These are phyloP conservation scores for Salix koriyanagi DNA, from an alignment of 345 rosid species.

Conservation along the genomic window DNA sequence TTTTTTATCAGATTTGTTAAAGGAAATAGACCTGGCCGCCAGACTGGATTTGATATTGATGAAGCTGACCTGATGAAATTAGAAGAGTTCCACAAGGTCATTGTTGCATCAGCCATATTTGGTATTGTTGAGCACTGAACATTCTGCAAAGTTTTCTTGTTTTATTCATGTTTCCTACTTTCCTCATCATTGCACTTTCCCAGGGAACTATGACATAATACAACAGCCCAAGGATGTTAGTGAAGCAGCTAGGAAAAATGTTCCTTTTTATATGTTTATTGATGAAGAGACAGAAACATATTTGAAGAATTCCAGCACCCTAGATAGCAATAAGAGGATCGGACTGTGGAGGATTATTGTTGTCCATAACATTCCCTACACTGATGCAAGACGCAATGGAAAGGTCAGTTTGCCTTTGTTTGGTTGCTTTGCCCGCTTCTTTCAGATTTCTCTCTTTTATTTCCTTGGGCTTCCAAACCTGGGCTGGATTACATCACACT, in stretches of 20 bases:
- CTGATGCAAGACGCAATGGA: conserved; percentile 81
- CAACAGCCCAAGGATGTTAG: conserved; percentile 73
- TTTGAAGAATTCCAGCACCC: conserved; percentile 51
- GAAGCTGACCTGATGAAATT: conserved; percentile 61
- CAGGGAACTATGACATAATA: conserved; percentile 78
- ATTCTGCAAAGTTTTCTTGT: not conserved
- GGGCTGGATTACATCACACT: not conserved
- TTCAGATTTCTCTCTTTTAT: not conserved
- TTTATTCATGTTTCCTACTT: conserved; percentile 2
- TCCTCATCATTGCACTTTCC: conserved; percentile 16
- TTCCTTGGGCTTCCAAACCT: not conserved
- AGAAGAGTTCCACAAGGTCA: conserved; percentile 58
- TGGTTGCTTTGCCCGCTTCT: conserved; percentile 1
- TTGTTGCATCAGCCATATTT: conserved; percentile 88
- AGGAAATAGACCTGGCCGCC: conserved; percentile 64
- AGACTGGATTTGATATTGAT: conserved; percentile 78
- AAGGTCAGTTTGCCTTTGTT: conserved; percentile 43
- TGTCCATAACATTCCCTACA: conserved; percentile 63
- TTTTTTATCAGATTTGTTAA: conserved; percentile 53
- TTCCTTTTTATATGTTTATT: conserved; percentile 84
- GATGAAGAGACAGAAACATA: conserved; percentile 80
- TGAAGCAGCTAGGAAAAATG: conserved; percentile 49
- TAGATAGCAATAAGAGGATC: conserved; percentile 50
- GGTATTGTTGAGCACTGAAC: conserved; percentile 42
- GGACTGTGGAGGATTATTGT: conserved; percentile 86